phyloP scores from a whole-genome alignment of 495 filamentous ascomycete genomes.

The Trichoderma erinaceum region DNA sequence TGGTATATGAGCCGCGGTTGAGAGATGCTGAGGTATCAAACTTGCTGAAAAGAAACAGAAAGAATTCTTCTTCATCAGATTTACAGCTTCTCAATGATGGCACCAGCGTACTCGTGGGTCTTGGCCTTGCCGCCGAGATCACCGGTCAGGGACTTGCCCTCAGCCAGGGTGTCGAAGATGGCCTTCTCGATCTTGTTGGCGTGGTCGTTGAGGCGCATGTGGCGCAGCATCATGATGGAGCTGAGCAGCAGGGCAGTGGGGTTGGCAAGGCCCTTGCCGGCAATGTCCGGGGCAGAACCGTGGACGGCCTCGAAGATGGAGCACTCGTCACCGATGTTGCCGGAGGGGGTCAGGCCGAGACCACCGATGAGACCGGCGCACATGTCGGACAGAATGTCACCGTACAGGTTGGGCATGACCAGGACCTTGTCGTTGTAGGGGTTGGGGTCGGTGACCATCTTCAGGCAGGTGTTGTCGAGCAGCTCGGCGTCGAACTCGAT shows the following conservation, averaged over 20 bases:
- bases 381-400: conserved; percentile 99
- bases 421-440: conserved; percentile 99
- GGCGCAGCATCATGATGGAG: conserved; percentile 98
- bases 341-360: conserved; percentile 91
- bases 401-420: conserved; percentile 99
- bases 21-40: conserved; percentile 6
- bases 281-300: conserved; percentile 95
- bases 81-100: conserved; percentile 84
- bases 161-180: conserved; percentile 86
- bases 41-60: neutral
- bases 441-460: conserved; percentile 88
- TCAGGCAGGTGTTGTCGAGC: conserved; percentile 97
- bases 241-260: conserved; percentile 86
- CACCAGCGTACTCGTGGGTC: conserved; percentile 83
- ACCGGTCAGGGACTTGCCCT: conserved; percentile 93
- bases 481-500: conserved; percentile 95
- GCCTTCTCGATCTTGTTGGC: conserved; percentile 87
- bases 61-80: conserved; percentile 23
- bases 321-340: conserved; percentile 98
- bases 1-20: neutral
- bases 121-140: conserved; percentile 92
- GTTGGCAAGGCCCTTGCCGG: conserved; percentile 91
- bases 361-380: conserved; percentile 97
- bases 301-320: conserved; percentile 99
- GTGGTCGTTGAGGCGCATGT: conserved; percentile 86